Base-by-base conservation (phyloP, 805 yeast genomes). In the Teunomyces aglyptinius region DNA sequence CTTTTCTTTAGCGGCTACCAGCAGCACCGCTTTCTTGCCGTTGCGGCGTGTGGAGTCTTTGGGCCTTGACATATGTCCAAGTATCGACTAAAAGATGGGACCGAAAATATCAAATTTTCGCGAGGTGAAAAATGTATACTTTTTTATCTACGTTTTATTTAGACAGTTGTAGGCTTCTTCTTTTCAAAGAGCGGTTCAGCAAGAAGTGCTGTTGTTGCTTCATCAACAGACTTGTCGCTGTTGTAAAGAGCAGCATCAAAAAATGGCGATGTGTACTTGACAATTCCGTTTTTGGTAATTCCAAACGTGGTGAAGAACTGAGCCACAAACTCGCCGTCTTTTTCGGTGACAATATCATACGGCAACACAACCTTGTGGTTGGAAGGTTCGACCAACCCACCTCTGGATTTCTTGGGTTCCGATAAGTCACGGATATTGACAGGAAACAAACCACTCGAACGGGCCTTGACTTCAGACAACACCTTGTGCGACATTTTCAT, bases 221-320 rank as follows among this genome's bases (percentile, higher is more conserved):
- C 82, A 56, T 79, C 81, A 41, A 73, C 64, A 57, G 67, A 67
- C 71, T 82, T 80, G 24, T 81, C 85, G 44, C 85, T 68, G 60
- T 78, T 72, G 67, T 83, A 73, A 47, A 71, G 64, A 35, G 59
- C 66, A 6, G 67, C 63, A 49, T 78, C 73, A 51, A 84, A 78
- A 46, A 73, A 64, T 15, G 88, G 80, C 15, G 76, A 61, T 41
- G 90, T 78, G 57, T 81, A 75, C 69, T 79, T 82, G 55, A 83
- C 80, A 56, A 82, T 70, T 43, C 92, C 92, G 56, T 80, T 80
- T 68, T 82, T 82, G 63, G 90, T 85, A 58, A 86, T 65, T 29
- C 86, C 90, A 58, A 86, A 78, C 41, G 92, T 86, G 55, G 89
- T 80, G 71, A 82, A 85, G 64, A 71, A 82, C 71, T 86, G 89